Percentiles rank a stretch among this genome's conserved stretches.
Conservation (phyloP, 202 grass and related monocot genomes). For the Zoysia matrella region DNA sequence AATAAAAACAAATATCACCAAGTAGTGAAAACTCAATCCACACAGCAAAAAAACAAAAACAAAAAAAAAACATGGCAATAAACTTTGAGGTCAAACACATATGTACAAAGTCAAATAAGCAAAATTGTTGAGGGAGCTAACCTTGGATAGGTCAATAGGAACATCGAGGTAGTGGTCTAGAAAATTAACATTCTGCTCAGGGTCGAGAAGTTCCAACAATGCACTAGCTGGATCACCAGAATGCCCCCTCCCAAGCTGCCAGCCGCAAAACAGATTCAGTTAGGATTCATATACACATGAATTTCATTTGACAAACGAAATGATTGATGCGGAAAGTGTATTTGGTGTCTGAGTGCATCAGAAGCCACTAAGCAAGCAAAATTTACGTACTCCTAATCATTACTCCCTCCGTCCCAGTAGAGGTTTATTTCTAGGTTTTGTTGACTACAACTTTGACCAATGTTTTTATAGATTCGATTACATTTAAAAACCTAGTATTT, state of each 20-base stretch:
- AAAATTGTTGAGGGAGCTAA: constrained; percentile 22
- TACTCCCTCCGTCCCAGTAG: no score
- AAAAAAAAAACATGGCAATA: neutral
- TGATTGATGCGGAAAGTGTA: constrained; percentile 24
- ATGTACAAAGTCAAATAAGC: neutral
- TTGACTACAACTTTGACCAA: no score
- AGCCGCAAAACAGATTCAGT: constrained; percentile 40
- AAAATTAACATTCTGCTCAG: constrained; percentile 76
- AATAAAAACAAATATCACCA: neutral
- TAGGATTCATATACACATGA: constrained; percentile 8
- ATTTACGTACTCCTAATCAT: neutral
- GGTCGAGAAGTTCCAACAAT: constrained; percentile 94
- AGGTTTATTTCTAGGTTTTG: no score
- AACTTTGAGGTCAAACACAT: constrained; percentile 18
- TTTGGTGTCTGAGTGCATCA: constrained; percentile 20
- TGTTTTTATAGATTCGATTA: no score
- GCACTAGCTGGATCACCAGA: constrained; percentile 98
- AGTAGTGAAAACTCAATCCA: no score
- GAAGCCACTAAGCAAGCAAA: constrained; percentile 38
- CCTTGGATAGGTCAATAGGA: constrained; percentile 99
- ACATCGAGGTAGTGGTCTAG: constrained; percentile 68
- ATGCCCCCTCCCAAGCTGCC: constrained; percentile 94
- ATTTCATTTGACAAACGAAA: constrained; percentile 20
- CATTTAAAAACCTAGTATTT: no score
- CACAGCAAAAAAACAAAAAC: no score